Percentiles rank a stretch among this genome's conserved stretches.
These are phyloP conservation scores for Comarum palustre DNA, from an alignment of 306 rosid species.

Conservation along the genomic window DNA sequence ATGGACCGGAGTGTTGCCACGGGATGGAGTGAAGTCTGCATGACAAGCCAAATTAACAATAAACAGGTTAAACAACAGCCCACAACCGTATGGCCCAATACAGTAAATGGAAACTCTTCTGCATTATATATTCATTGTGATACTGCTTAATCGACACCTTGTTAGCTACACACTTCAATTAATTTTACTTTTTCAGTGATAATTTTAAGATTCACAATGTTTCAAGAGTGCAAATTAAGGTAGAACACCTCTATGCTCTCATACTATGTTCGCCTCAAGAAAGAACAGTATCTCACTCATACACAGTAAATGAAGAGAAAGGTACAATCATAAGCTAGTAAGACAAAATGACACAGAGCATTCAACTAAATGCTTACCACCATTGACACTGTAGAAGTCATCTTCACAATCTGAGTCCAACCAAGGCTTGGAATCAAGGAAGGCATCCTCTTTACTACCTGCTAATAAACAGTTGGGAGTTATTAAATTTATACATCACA, in stretches of 20 bases:
- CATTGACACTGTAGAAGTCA: constrained; percentile 86
- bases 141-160: neutral
- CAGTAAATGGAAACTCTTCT: neutral
- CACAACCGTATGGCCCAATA: neutral
- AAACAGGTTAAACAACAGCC: constrained; percentile 14
- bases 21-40: constrained; percentile 83
- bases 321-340: neutral
- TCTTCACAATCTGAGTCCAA: constrained; percentile 89
- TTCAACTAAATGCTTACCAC: constrained; percentile 60
- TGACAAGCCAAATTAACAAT: constrained; percentile 4
- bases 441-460: constrained; percentile 82
- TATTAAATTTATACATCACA: constrained; percentile 9
- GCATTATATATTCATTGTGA: constrained; percentile 7
- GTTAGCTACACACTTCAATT: neutral
- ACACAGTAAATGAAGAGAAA: neutral
- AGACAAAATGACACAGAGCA: constrained; percentile 26
- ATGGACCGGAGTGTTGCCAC: constrained; percentile 75
- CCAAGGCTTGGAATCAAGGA: constrained; percentile 80
- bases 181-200: neutral
- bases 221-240: neutral
- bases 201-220: neutral
- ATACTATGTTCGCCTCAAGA: neutral
- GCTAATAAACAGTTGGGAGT: constrained; percentile 20
- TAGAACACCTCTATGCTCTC: neutral
- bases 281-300: neutral